phyloP scores from a whole-genome alignment of 2,329 filamentous ascomycete species.

The Tricladium varicosporioides region DNA sequence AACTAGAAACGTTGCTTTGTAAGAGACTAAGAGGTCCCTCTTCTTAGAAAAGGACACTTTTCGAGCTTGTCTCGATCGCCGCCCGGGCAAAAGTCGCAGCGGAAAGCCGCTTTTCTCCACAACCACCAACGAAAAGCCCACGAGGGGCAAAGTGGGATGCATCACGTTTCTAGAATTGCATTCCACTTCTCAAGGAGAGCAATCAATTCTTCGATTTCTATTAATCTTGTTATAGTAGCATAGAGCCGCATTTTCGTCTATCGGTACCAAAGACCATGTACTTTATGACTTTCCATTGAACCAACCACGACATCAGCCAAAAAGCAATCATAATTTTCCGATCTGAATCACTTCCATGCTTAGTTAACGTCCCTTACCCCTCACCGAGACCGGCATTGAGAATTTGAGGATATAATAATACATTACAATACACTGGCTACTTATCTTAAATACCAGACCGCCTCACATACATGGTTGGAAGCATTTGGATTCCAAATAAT shows the following conservation, averaged over 20 bases:
- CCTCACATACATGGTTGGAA: too few species aligned
- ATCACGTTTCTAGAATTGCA: neutral
- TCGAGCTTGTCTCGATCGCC: neutral
- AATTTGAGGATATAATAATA: neutral
- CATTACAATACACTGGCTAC: too few species aligned
- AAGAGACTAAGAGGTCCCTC: neutral
- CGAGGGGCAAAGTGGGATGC: neutral
- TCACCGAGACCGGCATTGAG: neutral
- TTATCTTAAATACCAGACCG: too few species aligned
- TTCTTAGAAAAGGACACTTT: neutral
- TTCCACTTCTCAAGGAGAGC: neutral
- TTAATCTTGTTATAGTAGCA: neutral
- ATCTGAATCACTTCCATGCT: neutral
- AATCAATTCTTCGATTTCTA: too few species aligned
- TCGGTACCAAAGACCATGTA: neutral
- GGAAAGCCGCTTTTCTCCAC: neutral
- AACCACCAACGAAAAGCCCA: neutral
- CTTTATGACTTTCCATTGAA: neutral
- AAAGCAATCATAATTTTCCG: conserved; percentile 3
- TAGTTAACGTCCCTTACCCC: neutral
- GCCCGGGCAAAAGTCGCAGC: neutral
- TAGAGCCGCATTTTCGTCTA: neutral
- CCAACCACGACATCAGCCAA: conserved; percentile 11
- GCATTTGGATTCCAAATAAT: too few species aligned
- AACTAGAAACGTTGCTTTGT: neutral